Percentiles rank a stretch among this genome's conserved stretches.
These are phyloP conservation scores for Nelumbo lutea DNA, from an alignment of 164 flowering plant genomes.

Conservation along the genomic window DNA sequence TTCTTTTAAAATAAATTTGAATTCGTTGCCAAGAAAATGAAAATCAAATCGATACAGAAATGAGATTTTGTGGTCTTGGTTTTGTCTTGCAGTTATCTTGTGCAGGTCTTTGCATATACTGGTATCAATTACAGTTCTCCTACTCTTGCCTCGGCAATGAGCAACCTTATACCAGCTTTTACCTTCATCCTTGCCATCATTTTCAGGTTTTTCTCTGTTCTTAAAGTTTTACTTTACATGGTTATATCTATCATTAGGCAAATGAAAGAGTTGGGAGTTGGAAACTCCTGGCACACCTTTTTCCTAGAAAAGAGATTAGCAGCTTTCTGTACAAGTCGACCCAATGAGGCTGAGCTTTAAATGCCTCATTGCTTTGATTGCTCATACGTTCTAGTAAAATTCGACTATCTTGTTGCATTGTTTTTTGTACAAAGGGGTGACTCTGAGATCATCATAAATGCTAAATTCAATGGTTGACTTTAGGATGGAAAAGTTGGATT, in stretches of 20 bases:
- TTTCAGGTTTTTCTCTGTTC: constrained; percentile 30
- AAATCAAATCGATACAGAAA: not conserved
- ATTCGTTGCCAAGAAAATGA: not conserved
- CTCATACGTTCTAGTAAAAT: too few relatives aligned
- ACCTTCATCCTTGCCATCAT: constrained; percentile 50
- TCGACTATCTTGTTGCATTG: too few relatives aligned
- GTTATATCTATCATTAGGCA: too few relatives aligned
- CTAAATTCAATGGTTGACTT: not conserved
- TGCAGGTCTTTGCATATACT: constrained; percentile 25
- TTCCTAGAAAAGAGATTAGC: too few relatives aligned
- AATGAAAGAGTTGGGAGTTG: too few relatives aligned
- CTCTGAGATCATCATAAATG: too few relatives aligned
- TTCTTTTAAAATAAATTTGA: not conserved
- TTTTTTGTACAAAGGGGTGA: too few relatives aligned
- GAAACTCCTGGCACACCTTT: too few relatives aligned
- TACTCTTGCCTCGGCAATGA: constrained; percentile 39
- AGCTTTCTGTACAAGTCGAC: too few relatives aligned
- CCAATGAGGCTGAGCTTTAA: too few relatives aligned
- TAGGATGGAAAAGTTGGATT: constrained; percentile 48
- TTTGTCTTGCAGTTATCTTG: constrained; percentile 21
- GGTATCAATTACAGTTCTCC: constrained; percentile 50
- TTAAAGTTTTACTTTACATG: too few relatives aligned
- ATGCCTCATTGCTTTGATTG: too few relatives aligned
- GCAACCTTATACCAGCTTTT: constrained; percentile 40
- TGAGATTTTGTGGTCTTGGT: not conserved